These are phyloP conservation scores for Canariomyces notabilis DNA, from an alignment of 2,329 filamentous ascomycete genomes.

Conservation along the genomic window DNA sequence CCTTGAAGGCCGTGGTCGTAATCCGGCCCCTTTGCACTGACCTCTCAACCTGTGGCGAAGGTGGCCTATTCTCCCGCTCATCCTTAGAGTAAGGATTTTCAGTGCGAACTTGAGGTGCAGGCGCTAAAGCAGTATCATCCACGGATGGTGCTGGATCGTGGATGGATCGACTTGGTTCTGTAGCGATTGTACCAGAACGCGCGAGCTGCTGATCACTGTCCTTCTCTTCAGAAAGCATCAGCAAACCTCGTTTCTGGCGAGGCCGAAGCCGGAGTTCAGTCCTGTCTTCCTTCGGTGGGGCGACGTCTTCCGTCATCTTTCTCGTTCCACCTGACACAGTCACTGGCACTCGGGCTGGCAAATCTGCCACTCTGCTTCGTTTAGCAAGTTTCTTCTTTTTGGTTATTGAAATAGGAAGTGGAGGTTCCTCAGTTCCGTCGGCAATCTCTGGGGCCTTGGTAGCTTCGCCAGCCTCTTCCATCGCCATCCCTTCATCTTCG, in stretches of 20 bases:
- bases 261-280: conserved; percentile 45
- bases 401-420: neutral
- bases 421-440: neutral
- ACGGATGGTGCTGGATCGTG: neutral
- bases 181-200: neutral
- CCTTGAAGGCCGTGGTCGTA: too few relatives aligned
- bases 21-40: too few relatives aligned
- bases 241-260: conserved; percentile 43
- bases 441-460: neutral
- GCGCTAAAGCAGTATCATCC: neutral
- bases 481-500: conserved; percentile 3
- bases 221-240: conserved; percentile 40
- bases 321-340: neutral
- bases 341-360: neutral
- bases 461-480: conserved; percentile 1
- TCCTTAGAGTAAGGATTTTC: neutral
- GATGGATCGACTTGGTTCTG: neutral
- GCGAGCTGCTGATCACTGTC: conserved; percentile 13
- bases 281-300: conserved; percentile 24
- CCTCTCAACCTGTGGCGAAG: neutral
- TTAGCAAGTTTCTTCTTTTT: conserved; percentile 1
- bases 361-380: neutral
- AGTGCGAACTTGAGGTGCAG: neutral
- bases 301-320: neutral
- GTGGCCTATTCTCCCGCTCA: too few relatives aligned